Conservation (phyloP, 805 yeast genomes). For the Lachancea cidri region DNA sequence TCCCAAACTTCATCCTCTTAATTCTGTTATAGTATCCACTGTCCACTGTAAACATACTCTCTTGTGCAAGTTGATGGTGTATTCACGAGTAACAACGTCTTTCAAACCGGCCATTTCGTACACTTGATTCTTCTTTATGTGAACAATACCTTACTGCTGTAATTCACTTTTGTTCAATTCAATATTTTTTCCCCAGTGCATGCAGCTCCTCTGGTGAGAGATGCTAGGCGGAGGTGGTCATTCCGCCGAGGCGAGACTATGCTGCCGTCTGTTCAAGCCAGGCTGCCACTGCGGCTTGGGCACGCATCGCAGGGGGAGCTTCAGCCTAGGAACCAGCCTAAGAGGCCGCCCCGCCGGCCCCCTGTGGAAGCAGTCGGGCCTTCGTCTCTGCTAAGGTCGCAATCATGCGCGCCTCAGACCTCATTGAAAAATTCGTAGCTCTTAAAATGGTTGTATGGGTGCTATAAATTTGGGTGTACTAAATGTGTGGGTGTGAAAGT, state of each 20-base stretch:
- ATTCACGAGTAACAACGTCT: conserved; percentile 99
- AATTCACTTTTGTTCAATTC: conserved; percentile 12
- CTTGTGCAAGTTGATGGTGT: conserved; percentile 99
- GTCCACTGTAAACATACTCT: conserved; percentile 63
- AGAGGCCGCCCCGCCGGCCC: neutral
- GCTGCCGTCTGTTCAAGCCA: neutral
- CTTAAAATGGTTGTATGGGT: neutral
- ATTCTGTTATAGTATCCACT: neutral
- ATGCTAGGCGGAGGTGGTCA: neutral
- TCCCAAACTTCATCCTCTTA: neutral
- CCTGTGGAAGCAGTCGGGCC: neutral
- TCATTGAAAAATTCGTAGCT: neutral
- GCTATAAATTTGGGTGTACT: too few species aligned
- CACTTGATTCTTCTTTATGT: conserved; percentile 11
- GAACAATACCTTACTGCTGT: conserved; percentile 3
- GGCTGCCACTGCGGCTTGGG: neutral
- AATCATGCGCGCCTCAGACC: neutral
- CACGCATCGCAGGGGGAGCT: neutral
- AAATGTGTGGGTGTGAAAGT: too few species aligned
- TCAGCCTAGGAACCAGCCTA: neutral
- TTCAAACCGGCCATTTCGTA: conserved; percentile 56
- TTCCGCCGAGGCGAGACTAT: neutral
- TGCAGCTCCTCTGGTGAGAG: neutral
- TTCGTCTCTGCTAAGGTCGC: neutral
- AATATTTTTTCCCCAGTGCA: conserved; percentile 19